phyloP scores from a whole-genome alignment of 306 rosid genomes.

The Vigna hirtella region DNA sequence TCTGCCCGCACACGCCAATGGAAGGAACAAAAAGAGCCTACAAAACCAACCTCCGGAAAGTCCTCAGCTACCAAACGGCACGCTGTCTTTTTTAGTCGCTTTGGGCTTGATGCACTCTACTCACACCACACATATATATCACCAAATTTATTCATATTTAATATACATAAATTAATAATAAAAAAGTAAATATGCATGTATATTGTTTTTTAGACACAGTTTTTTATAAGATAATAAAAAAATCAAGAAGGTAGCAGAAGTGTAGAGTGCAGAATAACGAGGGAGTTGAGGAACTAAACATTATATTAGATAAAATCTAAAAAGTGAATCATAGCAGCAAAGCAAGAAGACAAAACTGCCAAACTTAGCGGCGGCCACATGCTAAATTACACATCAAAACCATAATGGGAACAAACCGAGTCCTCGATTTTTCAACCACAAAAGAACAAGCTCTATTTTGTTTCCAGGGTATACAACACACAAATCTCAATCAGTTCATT shows the following conservation, averaged over 20 bases:
- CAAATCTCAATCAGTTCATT: too few relatives aligned
- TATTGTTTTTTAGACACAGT: too few relatives aligned
- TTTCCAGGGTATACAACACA: neutral
- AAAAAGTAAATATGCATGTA: too few relatives aligned
- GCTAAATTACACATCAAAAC: constrained; percentile 13
- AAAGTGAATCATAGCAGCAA: constrained; percentile 35
- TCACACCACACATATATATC: neutral
- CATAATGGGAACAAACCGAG: neutral
- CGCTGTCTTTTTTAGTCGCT: constrained; percentile 9
- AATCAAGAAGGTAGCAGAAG: neutral
- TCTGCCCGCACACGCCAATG: too few relatives aligned
- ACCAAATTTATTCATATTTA: too few relatives aligned
- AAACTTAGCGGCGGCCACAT: constrained; percentile 28
- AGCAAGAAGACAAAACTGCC: constrained; percentile 41
- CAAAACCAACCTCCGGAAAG: neutral
- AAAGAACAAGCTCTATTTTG: neutral
- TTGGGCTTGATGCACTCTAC: constrained; percentile 44
- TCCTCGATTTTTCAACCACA: constrained; percentile 11
- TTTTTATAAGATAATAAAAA: too few relatives aligned
- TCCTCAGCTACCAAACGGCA: constrained; percentile 21
- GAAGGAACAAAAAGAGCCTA: constrained; percentile 11
- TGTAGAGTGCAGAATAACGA: constrained; percentile 31
- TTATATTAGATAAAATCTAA: constrained; percentile 17
- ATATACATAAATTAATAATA: too few relatives aligned
- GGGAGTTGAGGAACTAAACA: constrained; percentile 40